These are phyloP conservation scores for Dianthus caryophyllus DNA, from an alignment of 148 eudicot species.

Conservation along the genomic window DNA sequence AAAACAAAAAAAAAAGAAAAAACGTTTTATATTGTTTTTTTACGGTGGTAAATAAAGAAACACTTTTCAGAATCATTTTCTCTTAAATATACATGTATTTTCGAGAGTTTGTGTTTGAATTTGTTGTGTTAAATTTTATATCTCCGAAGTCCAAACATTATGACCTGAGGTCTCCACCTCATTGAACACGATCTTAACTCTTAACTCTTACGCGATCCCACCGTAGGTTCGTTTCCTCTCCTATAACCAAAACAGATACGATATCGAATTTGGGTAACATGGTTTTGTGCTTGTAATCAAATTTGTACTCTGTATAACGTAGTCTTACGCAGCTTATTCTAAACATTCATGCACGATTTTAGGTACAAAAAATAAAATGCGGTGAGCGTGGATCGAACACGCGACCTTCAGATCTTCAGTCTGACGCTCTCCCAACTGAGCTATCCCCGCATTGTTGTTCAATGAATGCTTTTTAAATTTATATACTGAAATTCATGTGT, in stretches of 20 bases:
- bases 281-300: no score
- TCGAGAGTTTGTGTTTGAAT: no score
- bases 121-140: background rate
- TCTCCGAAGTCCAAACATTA: background rate
- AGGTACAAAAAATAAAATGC: conserved; percentile 34
- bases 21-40: background rate
- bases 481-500: no score
- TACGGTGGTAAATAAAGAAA: background rate
- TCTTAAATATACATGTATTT: no score
- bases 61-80: no score
- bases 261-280: no score
- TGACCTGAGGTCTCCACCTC: background rate
- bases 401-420: conserved; percentile 66
- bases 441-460: conserved; percentile 30
- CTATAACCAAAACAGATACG: no score
- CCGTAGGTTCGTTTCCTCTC: background rate
- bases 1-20: no score
- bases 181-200: background rate
- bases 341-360: no score
- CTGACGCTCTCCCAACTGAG: conserved; percentile 61
- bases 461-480: no score
- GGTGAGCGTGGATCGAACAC: conserved; percentile 99
- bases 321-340: no score
- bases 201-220: background rate
- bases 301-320: no score